phyloP scores from a whole-genome alignment of 345 rosid species.

The Passiflora organensis region DNA sequence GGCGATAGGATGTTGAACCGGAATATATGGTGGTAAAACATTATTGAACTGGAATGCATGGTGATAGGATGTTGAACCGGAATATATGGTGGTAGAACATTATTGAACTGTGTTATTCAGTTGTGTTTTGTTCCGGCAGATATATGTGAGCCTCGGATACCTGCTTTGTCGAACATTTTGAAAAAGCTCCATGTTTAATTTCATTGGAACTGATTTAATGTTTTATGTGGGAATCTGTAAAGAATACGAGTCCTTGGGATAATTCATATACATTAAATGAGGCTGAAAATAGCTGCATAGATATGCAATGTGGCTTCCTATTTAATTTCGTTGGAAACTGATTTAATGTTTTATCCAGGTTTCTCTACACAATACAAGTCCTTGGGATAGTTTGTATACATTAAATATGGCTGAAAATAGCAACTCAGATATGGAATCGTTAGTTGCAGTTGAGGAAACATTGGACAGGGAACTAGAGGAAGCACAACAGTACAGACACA shows the following conservation, averaged over 20 bases:
- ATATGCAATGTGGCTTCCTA: slow-evolving; percentile 38
- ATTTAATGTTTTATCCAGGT: slow-evolving; percentile 36
- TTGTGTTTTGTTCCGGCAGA: slow-evolving; percentile 28
- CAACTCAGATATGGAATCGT: slow-evolving; percentile 38
- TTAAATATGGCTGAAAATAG: slow-evolving; percentile 34
- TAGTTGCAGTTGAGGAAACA: slow-evolving; percentile 70
- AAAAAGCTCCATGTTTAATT: neutral
- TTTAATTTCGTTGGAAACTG: slow-evolving; percentile 1
- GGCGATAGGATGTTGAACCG: no score
- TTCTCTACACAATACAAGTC: slow-evolving; percentile 30
- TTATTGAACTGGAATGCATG: no score
- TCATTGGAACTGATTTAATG: slow-evolving; percentile 11
- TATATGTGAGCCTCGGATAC: neutral
- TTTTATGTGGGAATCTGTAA: slow-evolving; percentile 39
- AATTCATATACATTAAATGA: slow-evolving; percentile 31
- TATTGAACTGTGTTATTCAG: slow-evolving; percentile 31
- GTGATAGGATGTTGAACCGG: no score
- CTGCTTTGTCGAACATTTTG: no score
- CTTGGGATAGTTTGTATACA: slow-evolving; percentile 33
- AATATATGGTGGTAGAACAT: slow-evolving; percentile 29
- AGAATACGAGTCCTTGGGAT: slow-evolving; percentile 35
- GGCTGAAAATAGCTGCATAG: slow-evolving; percentile 30
- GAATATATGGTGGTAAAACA: slow-evolving; percentile 30
- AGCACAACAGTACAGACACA: slow-evolving; percentile 63
- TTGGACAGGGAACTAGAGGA: slow-evolving; percentile 81